These are phyloP conservation scores for Paraglomus occultum DNA, from an alignment of 192 early-diverging fungal genomes.

Conservation along the genomic window DNA sequence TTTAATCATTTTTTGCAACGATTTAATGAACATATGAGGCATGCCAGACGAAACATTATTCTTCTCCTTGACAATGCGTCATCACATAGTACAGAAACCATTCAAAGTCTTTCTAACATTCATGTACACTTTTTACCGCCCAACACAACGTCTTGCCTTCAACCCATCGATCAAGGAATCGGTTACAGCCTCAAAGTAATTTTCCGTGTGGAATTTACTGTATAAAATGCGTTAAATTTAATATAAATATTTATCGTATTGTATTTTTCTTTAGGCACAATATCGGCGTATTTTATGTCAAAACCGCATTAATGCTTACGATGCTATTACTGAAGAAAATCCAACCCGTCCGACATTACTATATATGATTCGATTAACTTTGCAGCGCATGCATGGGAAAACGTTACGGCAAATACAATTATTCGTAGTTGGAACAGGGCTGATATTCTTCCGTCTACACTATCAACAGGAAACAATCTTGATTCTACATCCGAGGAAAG, in stretches of 20 bases:
- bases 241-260: neutral
- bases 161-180: constrained; percentile 10
- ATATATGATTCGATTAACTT: constrained; percentile 7
- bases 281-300: neutral
- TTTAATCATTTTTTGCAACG: neutral
- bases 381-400: neutral
- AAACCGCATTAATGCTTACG: constrained; percentile 16
- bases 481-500: neutral
- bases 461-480: neutral
- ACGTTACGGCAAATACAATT: neutral
- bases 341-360: neutral
- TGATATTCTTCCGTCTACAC: too few relatives aligned
- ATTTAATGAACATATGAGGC: constrained; percentile 8
- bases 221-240: neutral
- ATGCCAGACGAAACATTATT: neutral
- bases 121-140: constrained; percentile 7
- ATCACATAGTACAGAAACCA: neutral
- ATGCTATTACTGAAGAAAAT: neutral
- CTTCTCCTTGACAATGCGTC: neutral
- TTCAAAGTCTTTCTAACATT: constrained; percentile 12
- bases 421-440: too few relatives aligned
- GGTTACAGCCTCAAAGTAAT: constrained; percentile 14
- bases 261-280: neutral
- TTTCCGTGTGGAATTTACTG: neutral
- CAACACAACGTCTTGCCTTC: constrained; percentile 17